Conservation (phyloP, 2,329 filamentous ascomycete genomes). For the Pestalotiopsis sp. region DNA sequence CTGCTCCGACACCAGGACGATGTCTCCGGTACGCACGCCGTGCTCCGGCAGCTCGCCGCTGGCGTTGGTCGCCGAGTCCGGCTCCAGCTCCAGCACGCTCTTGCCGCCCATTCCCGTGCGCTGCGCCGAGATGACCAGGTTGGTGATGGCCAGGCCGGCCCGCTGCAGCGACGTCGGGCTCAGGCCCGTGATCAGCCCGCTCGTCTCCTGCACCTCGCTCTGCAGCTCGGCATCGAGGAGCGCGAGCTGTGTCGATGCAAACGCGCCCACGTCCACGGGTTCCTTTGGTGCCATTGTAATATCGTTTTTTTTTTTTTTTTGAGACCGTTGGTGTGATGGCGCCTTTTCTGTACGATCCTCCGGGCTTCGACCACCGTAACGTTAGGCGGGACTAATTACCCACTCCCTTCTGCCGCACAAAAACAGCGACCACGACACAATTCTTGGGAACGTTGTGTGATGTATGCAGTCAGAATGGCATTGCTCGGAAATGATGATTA, state of each 20-base stretch:
- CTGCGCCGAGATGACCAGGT: conserved; percentile 72
- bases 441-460: too few relatives aligned
- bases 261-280: conserved; percentile 65
- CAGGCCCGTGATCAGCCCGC: conserved; percentile 65
- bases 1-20: conserved; percentile 76
- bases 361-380: background rate
- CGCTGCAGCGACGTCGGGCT: conserved; percentile 71
- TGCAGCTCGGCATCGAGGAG: conserved; percentile 73
- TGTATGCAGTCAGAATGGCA: too few relatives aligned
- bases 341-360: background rate
- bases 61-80: conserved; percentile 66
- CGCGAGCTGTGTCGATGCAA: conserved; percentile 70
- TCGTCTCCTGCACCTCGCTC: conserved; percentile 72
- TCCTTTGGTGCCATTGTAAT: conserved; percentile 35
- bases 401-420: background rate
- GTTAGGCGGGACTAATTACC: background rate
- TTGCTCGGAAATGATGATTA: background rate
- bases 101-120: conserved; percentile 92
- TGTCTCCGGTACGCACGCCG: conserved; percentile 75
- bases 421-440: too few relatives aligned
- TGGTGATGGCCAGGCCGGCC: conserved; percentile 77
- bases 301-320: background rate
- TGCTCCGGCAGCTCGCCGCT: conserved; percentile 68
- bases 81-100: conserved; percentile 77
- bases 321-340: background rate